Evolutionary conservation across 805 yeast species (phyloP).

Genomic region (Metschnikowia matae): DNA sequence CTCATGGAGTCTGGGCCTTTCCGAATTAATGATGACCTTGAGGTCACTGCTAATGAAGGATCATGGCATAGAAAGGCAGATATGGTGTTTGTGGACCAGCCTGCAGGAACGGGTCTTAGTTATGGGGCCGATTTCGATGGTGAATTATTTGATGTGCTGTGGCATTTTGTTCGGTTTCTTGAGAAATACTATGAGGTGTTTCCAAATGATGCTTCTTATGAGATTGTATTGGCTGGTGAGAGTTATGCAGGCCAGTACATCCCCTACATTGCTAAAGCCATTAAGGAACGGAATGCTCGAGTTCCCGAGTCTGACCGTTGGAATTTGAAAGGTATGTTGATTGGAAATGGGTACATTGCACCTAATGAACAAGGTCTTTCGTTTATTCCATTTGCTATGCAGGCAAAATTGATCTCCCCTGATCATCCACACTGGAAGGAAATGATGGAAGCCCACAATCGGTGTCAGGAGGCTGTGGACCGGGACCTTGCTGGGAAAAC

Average conservation of each 20-base stretch:
- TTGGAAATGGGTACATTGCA: conserved; percentile 95
- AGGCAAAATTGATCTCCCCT: conserved; percentile 50
- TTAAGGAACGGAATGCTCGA: conserved; percentile 44
- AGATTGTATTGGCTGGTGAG: conserved; percentile 85
- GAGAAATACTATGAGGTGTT: conserved; percentile 62
- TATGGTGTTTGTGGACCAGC: conserved; percentile 87
- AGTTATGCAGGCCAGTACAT: conserved; percentile 96
- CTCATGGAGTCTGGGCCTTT: conserved; percentile 90
- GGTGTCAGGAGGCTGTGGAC: conserved; percentile 53
- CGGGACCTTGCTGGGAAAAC: conserved; percentile 20
- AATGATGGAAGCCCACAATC: conserved; percentile 49
- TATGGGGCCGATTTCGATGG: conserved; percentile 50
- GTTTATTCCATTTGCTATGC: conserved; percentile 65
- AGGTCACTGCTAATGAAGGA: conserved; percentile 58
- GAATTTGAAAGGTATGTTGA: conserved; percentile 61
- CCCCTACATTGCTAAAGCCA: conserved; percentile 74
- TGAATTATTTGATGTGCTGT: conserved; percentile 55
- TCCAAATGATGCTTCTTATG: conserved; percentile 63
- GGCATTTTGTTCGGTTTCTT: conserved; percentile 62
- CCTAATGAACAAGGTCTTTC: conserved; percentile 82
- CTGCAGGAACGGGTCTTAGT: conserved; percentile 91
- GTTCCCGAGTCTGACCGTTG: conserved; percentile 16
- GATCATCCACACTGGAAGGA: conserved; percentile 36
- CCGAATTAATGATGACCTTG: conserved; percentile 45
- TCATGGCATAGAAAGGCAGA: conserved; percentile 83